These are phyloP conservation scores for Venturia oleaginea DNA, from an alignment of 2,329 filamentous ascomycete species.

Conservation along the genomic window DNA sequence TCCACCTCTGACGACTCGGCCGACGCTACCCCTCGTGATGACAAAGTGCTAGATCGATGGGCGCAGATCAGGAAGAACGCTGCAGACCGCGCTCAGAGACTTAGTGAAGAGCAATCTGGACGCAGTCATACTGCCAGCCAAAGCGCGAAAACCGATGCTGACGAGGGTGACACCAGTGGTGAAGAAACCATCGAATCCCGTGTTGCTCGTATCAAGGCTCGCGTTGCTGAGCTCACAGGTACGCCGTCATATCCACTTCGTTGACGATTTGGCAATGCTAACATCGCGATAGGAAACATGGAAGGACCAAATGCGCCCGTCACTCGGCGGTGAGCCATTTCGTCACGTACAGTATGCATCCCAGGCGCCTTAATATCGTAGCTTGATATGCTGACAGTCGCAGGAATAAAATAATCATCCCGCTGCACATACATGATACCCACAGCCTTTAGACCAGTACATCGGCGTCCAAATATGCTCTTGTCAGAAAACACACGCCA, in stretches of 20 bases:
- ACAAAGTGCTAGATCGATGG: slow-evolving; percentile 66
- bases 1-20: slow-evolving; percentile 34
- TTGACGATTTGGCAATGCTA: not conserved
- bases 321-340: not conserved
- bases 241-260: not conserved
- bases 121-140: slow-evolving; percentile 39
- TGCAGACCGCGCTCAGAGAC: slow-evolving; percentile 60
- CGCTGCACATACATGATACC: slow-evolving; percentile 3
- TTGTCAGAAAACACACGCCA: not conserved
- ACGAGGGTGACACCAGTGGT: slow-evolving; percentile 84
- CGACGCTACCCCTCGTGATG: slow-evolving; percentile 30
- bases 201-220: slow-evolving; percentile 93
- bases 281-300: slow-evolving; percentile 5
- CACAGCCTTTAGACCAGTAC: slow-evolving; percentile 3
- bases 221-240: slow-evolving; percentile 86
- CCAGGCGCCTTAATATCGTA: not conserved
- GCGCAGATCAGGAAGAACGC: slow-evolving; percentile 94
- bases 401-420: slow-evolving; percentile 1
- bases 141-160: slow-evolving; percentile 47
- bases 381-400: not conserved
- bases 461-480: slow-evolving; percentile 1
- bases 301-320: not conserved
- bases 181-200: slow-evolving; percentile 97
- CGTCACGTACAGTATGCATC: not conserved
- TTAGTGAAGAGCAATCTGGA: slow-evolving; percentile 52